These are phyloP conservation scores for Hordeum vulgare DNA, from an alignment of 176 grass and related monocot species.

Conservation along the genomic window DNA sequence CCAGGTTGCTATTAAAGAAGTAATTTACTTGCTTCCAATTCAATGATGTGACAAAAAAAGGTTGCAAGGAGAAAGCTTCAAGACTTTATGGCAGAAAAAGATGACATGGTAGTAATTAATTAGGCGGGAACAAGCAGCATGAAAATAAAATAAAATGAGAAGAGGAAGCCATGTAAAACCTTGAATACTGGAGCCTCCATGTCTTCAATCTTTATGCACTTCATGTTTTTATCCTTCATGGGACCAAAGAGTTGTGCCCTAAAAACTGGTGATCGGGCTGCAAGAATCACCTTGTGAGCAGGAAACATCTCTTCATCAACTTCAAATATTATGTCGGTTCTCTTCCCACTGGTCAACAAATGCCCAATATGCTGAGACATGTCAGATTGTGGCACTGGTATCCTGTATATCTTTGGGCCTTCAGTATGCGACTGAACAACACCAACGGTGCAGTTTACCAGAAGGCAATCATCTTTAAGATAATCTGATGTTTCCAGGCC, in stretches of 20 bases:
- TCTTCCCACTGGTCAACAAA: conserved; percentile 62
- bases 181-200: conserved; percentile 94
- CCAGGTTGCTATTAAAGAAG: neutral
- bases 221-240: conserved; percentile 91
- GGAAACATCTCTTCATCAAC: conserved; percentile 73
- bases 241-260: conserved; percentile 97
- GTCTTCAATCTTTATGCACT: conserved; percentile 75
- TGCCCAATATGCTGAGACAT: conserved; percentile 75
- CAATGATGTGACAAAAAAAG: neutral
- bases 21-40: neutral
- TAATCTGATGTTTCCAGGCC: conserved; percentile 93
- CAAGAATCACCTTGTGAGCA: conserved; percentile 87
- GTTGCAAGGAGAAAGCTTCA: neutral
- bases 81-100: neutral
- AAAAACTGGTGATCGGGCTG: conserved; percentile 86
- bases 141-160: neutral
- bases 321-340: conserved; percentile 68
- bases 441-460: conserved; percentile 89
- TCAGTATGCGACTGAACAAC: conserved; percentile 88
- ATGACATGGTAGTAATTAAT: neutral
- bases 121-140: neutral
- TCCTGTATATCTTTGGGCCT: conserved; percentile 76
- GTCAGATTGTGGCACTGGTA: conserved; percentile 72
- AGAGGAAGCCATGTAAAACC: conserved; percentile 25
- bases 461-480: conserved; percentile 93